Evolutionary conservation across 2,329 filamentous ascomycete genomes (phyloP), one percentile per base, ranked within the genome.

Genomic region (Escovopsis sp.): DNA sequence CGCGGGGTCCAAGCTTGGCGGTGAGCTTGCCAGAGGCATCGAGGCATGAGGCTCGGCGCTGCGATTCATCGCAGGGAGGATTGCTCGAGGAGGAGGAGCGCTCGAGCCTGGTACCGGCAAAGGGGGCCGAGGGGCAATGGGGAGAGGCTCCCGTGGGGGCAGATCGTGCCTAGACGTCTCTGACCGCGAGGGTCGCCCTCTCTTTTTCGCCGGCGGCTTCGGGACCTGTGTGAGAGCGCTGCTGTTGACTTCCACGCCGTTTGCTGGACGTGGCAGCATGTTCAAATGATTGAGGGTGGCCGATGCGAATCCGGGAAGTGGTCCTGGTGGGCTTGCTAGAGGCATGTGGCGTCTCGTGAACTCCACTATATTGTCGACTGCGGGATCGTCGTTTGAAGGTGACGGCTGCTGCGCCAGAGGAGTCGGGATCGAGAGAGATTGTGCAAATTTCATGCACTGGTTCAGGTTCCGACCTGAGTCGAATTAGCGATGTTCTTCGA

Each of bases 161-260:
- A 57, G 50, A 39, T 56, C 50, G 11, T 48, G 41, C 40, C 52
- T 57, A 12, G 55, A 62, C 47, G 62, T 66, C 42, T 68, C 66
- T 11, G 62, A 59, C 42, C 66, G 62, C 10, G 66, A 62, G 5
- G 67, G 67, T 33, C 67, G 59, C 2, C 67, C 67, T 45, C 66
- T 60, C 51, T 68, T 69, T 48, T 34, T 43, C 9, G 31, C 16
- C 15, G 35, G 41, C 10, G 31, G 8, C 15, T 34, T 35, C 10
- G 47, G 37, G 9, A 39, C 45, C 13, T 46, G 43, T 13, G 44
- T 29, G 5, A 39, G 44, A 24, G 40, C 40, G 30, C 33, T 39
- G 40, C 45, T 42, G 41, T 40, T 39, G 12, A 35, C 30, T 15
- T 49, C 45, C 25, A 20, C 34, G 15, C 43, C 48, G 37, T 43